Conservation (phyloP, 192 early-diverging fungal species). For the Mortierella alpina region DNA sequence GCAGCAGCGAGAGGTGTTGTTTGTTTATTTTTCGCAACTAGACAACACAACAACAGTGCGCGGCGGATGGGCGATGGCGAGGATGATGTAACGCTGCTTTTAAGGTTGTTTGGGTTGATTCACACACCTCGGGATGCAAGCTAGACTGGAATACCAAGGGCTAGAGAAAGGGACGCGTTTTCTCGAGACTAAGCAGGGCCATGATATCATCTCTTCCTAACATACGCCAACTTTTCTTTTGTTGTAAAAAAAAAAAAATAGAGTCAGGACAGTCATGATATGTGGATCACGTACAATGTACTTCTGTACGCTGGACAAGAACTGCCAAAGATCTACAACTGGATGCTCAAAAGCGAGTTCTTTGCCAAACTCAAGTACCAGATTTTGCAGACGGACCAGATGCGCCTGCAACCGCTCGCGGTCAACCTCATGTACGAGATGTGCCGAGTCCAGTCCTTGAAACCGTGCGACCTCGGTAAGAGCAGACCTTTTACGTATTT, state of each 20-base stretch:
- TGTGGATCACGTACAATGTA: constrained; percentile 58
- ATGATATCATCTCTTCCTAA: not conserved
- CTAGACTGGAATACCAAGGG: no score
- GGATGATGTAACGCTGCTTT: no score
- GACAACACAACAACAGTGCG: no score
- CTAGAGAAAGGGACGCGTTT: no score
- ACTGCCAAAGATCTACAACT: constrained; percentile 53
- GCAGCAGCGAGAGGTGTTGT: no score
- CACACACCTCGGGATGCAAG: no score
- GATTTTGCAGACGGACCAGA: constrained; percentile 41
- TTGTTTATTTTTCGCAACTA: no score
- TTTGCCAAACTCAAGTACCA: constrained; percentile 63
- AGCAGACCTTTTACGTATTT: constrained; percentile 8
- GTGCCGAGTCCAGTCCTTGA: constrained; percentile 64
- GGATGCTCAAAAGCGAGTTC: constrained; percentile 54
- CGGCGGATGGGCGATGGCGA: no score
- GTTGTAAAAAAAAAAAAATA: not conserved
- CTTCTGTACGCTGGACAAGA: constrained; percentile 62
- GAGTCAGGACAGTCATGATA: constrained; percentile 41
- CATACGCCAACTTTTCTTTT: not conserved
- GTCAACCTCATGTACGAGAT: constrained; percentile 72
- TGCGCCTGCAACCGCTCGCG: constrained; percentile 55
- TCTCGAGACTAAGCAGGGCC: no score
- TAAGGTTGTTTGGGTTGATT: no score
- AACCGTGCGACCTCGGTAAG: constrained; percentile 64